Percentiles rank a stretch among this genome's conserved stretches.
phyloP scores from a whole-genome alignment of 306 rosid genomes.

The Vicia sativa region DNA sequence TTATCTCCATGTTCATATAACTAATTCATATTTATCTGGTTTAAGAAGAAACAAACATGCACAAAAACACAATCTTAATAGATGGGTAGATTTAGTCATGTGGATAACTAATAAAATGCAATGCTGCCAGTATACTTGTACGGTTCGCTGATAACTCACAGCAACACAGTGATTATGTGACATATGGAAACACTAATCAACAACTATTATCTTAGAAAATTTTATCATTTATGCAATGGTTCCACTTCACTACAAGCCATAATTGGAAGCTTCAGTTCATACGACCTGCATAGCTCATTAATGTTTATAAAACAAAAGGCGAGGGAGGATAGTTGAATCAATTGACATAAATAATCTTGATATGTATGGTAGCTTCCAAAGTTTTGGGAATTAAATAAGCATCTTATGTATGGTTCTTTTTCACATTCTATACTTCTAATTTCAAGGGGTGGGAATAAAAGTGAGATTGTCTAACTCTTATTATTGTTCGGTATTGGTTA shows the following conservation, averaged over 20 bases:
- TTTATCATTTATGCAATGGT: conserved; percentile 18
- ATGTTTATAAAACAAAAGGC: not conserved
- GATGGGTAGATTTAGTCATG: conserved; percentile 16
- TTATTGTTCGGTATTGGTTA: conserved; percentile 42
- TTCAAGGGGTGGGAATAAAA: conserved; percentile 1
- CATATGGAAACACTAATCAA: conserved; percentile 11
- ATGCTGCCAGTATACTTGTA: conserved; percentile 25
- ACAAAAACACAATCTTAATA: conserved; percentile 1
- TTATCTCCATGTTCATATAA: conserved; percentile 23
- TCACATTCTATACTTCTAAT: conserved; percentile 6
- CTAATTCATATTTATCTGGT: conserved; percentile 6
- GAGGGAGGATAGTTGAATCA: conserved; percentile 7
- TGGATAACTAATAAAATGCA: conserved; percentile 21
- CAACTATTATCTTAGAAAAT: conserved; percentile 23
- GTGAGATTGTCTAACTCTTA: conserved; percentile 25
- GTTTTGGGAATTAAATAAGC: conserved; percentile 26
- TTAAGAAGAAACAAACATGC: not conserved
- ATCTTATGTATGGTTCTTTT: conserved; percentile 18
- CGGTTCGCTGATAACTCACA: conserved; percentile 19
- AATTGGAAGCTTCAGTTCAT: conserved; percentile 12
- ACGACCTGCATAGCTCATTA: not conserved
- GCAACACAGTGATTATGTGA: conserved; percentile 14
- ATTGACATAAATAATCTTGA: conserved; percentile 7
- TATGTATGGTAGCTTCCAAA: conserved; percentile 9
- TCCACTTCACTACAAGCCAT: not conserved